These are phyloP conservation scores for Mycena latifolia DNA, from an alignment of 768 basidiomycete species.

Conservation along the genomic window DNA sequence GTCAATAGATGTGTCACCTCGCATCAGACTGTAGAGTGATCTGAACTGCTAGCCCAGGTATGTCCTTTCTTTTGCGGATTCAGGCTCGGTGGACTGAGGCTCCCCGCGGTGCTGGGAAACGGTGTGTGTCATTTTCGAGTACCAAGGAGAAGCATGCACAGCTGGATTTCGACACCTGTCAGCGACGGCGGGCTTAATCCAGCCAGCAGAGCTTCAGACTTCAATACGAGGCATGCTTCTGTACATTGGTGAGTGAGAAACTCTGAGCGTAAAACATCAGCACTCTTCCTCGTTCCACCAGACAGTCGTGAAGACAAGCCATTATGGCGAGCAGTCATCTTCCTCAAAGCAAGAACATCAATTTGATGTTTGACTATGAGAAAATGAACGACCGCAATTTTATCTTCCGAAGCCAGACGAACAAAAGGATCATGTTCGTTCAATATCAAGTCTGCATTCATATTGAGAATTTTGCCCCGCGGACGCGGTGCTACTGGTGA, in stretches of 20 bases:
- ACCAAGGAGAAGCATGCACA: not conserved
- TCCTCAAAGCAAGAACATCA: not conserved
- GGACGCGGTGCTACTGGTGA: too few relatives aligned
- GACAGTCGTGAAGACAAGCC: not conserved
- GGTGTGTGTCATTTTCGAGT: not conserved
- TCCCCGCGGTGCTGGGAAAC: too few relatives aligned
- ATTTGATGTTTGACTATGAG: not conserved
- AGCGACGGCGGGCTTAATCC: not conserved
- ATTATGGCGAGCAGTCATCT: not conserved
- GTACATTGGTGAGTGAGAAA: not conserved
- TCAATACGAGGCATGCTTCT: not conserved
- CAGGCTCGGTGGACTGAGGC: too few relatives aligned
- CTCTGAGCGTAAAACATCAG: not conserved
- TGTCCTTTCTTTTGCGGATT: too few relatives aligned
- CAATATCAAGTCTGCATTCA: not conserved
- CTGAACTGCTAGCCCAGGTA: too few relatives aligned
- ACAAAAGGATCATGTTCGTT: slow-evolving; percentile 7
- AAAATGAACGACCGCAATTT: slow-evolving; percentile 1
- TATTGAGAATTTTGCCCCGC: too few relatives aligned
- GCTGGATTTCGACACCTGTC: not conserved
- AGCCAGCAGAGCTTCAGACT: not conserved
- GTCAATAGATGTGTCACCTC: too few relatives aligned
- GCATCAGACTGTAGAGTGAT: too few relatives aligned
- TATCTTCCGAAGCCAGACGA: not conserved
- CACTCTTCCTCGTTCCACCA: not conserved